Base-by-base conservation (phyloP, 257 asterid genomes). In the Jasminum sambac region DNA sequence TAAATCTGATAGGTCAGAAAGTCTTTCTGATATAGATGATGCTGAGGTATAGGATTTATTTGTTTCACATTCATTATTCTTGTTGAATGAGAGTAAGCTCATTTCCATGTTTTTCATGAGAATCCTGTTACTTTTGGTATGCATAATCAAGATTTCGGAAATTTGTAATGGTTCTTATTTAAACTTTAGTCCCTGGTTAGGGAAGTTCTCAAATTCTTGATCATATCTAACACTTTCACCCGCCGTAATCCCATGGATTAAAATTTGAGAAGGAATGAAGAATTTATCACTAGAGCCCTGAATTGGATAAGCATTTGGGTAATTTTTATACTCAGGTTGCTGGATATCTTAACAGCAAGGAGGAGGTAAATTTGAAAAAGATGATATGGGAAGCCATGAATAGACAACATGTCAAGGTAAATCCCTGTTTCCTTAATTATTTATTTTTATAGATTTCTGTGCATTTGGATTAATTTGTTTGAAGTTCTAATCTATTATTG, bases 331-430 rank as follows among this genome's bases (percentile, higher is more conserved):
- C 64, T 76, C 82, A 88, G 95, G 71, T 88, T 73, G 50, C 14
- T 79, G 78, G 85, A 69, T 86, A 88, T 79, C 87, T 88, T 60
- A 80, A 78, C 77, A 83, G 72, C 76, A 81, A 74, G 72, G 75
- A 76, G 85, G 90, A 83, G 85, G 60, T 73, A 70, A 50, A 71
- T 39, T 76, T 50, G 70, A 88, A 88, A 74, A 82, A 71, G 82
- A 60, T 81, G 64, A 55, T 88, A 64, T 88, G 95, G 92, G 95
- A 88, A 82, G 82, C 80, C 64, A 70, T 84, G 77, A 76, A 86
- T 77, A 69, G 50, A 73, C 72, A 74, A 6, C 69, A 59, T 52
- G 38, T 72, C 9, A 72, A 79, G 72, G 92, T 88, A 79, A 38
- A 73, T 44, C 59, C 43, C 72, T 57, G 67, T 78, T n/a, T n/a